phyloP scores from a whole-genome alignment of 1,284 basidiomycete species.

The Marasmius fiardii region DNA sequence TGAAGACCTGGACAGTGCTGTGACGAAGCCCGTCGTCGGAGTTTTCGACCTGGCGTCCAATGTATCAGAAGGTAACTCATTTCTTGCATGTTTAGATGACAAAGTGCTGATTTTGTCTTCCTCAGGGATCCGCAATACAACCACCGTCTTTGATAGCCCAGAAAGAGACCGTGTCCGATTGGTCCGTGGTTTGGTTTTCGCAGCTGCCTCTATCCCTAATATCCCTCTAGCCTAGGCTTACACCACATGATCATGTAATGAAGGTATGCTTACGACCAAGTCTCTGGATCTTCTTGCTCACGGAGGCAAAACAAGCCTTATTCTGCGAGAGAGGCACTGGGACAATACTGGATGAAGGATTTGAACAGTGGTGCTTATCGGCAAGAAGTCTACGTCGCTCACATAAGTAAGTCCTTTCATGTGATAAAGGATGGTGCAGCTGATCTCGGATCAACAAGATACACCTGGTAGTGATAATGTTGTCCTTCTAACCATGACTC shows the following conservation, averaged over 20 bases:
- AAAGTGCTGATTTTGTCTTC: not conserved
- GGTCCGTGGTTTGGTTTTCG: constrained; percentile 36
- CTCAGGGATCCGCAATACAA: constrained; percentile 91
- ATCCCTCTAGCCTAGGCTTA: constrained; percentile 69
- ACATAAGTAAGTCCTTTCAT: constrained; percentile 62
- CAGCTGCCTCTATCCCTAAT: constrained; percentile 1
- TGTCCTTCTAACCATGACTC: constrained; percentile 76
- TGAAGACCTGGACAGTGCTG: constrained; percentile 49
- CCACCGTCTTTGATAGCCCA: constrained; percentile 94
- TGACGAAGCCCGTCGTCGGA: constrained; percentile 97
- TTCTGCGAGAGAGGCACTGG: constrained; percentile 85
- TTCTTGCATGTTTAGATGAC: not conserved
- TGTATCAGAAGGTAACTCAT: constrained; percentile 78
- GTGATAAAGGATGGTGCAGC: not conserved
- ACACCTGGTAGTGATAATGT: constrained; percentile 82
- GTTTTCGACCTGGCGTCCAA: constrained; percentile 96
- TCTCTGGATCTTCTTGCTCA: not conserved
- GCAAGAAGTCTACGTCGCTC: constrained; percentile 87
- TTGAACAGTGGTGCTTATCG: constrained; percentile 86
- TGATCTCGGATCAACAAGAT: constrained; percentile 41
- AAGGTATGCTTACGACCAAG: constrained; percentile 47
- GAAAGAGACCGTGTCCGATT: constrained; percentile 87
- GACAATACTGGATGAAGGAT: constrained; percentile 96
- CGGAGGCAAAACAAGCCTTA: constrained; percentile 59
- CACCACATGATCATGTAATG: constrained; percentile 84